Evolutionary conservation across 768 basidiomycete genomes (phyloP).

Genomic region (Serendipita indica): DNA sequence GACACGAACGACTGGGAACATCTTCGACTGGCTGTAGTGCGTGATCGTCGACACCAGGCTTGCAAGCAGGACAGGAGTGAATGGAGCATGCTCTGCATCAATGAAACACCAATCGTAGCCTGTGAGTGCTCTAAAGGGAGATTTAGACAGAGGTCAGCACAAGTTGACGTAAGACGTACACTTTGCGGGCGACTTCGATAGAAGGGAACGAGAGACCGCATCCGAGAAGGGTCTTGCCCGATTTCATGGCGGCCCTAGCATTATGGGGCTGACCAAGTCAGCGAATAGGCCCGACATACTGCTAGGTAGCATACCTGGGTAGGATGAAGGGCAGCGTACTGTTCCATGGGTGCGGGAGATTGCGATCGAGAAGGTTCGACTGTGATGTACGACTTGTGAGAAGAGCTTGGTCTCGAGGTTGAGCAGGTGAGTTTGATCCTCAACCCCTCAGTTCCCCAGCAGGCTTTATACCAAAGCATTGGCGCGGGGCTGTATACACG

Average conservation of each 20-base stretch:
- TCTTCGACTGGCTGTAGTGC: background rate
- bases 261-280: background rate
- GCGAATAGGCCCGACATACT: background rate
- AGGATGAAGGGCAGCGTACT: background rate
- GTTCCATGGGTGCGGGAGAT: background rate
- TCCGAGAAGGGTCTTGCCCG: slow-evolving; percentile 3
- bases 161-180: background rate
- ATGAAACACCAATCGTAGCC: slow-evolving; percentile 8
- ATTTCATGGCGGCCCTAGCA: background rate
- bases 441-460: too few relatives aligned
- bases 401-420: too few relatives aligned
- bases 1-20: slow-evolving; percentile 9
- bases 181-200: background rate
- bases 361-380: too few relatives aligned
- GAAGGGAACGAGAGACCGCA: background rate
- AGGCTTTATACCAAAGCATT: too few relatives aligned
- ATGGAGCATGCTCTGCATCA: slow-evolving; percentile 8
- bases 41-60: background rate
- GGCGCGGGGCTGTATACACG: too few relatives aligned
- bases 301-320: background rate
- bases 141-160: background rate
- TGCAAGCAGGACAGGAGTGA: slow-evolving; percentile 1
- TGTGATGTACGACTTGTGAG: too few relatives aligned
- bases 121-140: background rate
- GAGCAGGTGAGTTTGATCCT: too few relatives aligned